These are phyloP conservation scores for Zelonia costaricensis DNA, from an alignment of 208 protist genomes.

Conservation along the genomic window DNA sequence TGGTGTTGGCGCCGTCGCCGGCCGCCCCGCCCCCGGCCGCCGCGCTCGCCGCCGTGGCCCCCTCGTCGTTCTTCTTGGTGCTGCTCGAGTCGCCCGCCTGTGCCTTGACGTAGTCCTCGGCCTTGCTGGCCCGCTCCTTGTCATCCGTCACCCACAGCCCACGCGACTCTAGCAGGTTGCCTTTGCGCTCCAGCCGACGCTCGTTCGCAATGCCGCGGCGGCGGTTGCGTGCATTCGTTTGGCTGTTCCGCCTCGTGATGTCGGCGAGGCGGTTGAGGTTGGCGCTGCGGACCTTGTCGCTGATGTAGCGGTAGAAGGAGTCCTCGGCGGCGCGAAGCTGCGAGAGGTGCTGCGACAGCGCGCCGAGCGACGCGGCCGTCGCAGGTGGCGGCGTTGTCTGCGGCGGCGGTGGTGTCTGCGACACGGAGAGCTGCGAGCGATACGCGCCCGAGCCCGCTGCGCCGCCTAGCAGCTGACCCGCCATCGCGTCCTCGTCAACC, in stretches of 20 bases:
- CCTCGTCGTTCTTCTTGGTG: conserved; percentile 14
- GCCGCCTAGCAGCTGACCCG: neutral
- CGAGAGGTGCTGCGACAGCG: conserved; percentile 35
- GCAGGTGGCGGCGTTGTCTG: neutral
- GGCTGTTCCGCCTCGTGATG: conserved; percentile 65
- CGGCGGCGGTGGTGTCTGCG: conserved; percentile 13
- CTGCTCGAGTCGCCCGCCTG: conserved; percentile 9
- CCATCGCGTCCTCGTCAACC: neutral
- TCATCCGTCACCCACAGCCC: conserved; percentile 78
- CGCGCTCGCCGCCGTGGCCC: conserved; percentile 1
- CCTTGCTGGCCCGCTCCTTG: conserved; percentile 53
- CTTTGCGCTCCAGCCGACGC: conserved; percentile 50
- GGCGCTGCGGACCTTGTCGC: conserved; percentile 49
- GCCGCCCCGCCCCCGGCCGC: neutral
- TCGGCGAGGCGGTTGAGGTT: conserved; percentile 57
- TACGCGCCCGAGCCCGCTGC: neutral
- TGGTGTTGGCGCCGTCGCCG: conserved; percentile 10
- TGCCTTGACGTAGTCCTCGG: conserved; percentile 47
- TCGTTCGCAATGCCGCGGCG: conserved; percentile 68
- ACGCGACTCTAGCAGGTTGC: conserved; percentile 65
- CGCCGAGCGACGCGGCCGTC: neutral
- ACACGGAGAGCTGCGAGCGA: conserved; percentile 3
- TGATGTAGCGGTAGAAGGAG: conserved; percentile 66
- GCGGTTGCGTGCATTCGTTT: conserved; percentile 49
- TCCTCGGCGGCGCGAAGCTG: conserved; percentile 41